A percentile compares a stretch with the other conserved stretches of the same genome.
Evolutionary conservation across 306 rosid species (phyloP).

Genomic region (Prunus davidiana): DNA sequence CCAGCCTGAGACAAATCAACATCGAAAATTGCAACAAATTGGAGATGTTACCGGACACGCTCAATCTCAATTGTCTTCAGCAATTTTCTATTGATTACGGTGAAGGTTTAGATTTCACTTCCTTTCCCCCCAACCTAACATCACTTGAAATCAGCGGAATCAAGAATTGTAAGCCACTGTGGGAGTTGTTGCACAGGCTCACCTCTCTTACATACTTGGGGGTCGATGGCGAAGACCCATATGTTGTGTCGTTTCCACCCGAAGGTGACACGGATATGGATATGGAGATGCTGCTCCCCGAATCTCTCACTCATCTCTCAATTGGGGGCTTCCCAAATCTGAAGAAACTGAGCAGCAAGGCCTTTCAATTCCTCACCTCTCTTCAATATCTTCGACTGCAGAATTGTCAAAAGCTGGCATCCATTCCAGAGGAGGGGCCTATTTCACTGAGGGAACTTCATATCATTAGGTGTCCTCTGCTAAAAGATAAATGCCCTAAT

Average conservation of each 20-base stretch:
- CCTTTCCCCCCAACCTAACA: no score
- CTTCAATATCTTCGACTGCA: fast-evolving
- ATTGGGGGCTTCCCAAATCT: not conserved
- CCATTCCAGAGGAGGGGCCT: constrained; percentile 18
- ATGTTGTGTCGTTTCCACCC: constrained; percentile 5
- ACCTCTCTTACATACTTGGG: fast-evolving
- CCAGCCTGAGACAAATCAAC: not conserved
- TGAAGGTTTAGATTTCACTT: no score
- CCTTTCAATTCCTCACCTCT: constrained; percentile 15
- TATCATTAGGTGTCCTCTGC: not conserved
- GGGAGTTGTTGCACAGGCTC: no score
- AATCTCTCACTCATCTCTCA: not conserved
- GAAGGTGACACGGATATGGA: not conserved
- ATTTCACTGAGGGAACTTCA: not conserved
- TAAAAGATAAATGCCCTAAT: not conserved
- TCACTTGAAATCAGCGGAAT: no score
- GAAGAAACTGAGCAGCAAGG: not conserved
- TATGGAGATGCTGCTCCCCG: constrained; percentile 3
- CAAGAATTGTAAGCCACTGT: no score
- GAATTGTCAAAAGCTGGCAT: constrained; percentile 1
- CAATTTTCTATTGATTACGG: no score
- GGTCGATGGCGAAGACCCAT: fast-evolving
- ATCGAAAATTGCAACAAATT: not conserved
- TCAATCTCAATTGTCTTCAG: constrained; percentile 13
- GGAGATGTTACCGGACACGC: not conserved